phyloP scores from a whole-genome alignment of 208 protist species.

The Trypanosoma brucei region DNA sequence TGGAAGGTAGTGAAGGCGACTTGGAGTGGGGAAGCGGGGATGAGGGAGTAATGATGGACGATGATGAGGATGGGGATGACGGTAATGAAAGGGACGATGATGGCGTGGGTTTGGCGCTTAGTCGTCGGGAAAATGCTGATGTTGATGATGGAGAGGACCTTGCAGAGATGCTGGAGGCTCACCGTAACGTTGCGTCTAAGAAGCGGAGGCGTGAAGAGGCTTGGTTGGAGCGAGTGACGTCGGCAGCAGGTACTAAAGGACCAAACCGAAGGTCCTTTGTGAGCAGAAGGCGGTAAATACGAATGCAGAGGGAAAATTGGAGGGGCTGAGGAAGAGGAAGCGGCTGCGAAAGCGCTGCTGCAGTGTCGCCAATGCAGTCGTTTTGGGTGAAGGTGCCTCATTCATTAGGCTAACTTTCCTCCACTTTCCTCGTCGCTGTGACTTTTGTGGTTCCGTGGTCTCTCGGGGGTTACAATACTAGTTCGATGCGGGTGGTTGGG shows the following conservation, averaged over 20 bases:
- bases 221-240: constrained; percentile 60
- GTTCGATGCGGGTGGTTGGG: no score
- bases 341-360: no score
- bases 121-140: constrained; percentile 18
- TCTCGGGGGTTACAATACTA: no score
- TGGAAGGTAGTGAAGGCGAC: constrained; percentile 38
- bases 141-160: constrained; percentile 76
- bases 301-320: background rate
- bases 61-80: constrained; percentile 24
- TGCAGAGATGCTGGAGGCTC: constrained; percentile 64
- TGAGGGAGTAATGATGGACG: constrained; percentile 46
- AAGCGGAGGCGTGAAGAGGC: constrained; percentile 65
- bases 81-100: constrained; percentile 35
- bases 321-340: no score
- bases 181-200: constrained; percentile 53
- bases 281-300: background rate
- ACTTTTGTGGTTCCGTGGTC: no score
- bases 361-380: no score
- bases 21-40: constrained; percentile 76
- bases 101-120: constrained; percentile 21
- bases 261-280: background rate
- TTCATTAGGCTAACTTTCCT: no score
- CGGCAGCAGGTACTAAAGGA: background rate
- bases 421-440: no score
- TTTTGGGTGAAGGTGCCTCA: no score